A percentile compares a stretch with the other conserved stretches of the same genome.
phyloP scores from a whole-genome alignment of 139 green algal genomes.

The Chlamydomonas urium region DNA sequence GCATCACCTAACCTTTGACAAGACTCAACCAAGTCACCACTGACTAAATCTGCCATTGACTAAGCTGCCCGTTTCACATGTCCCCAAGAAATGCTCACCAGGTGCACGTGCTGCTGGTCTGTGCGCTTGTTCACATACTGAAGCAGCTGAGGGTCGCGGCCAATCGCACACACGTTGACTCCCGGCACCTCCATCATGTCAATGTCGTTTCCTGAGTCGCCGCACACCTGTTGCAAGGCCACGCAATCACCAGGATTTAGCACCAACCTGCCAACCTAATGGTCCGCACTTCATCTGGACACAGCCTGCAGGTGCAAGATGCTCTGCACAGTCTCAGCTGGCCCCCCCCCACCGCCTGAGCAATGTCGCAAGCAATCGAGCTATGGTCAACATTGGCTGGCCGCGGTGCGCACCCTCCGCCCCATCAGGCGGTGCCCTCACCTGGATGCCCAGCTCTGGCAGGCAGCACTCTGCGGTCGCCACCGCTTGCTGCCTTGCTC shows the following conservation, averaged over 20 bases:
- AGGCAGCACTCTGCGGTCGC: too few species aligned
- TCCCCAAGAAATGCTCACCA: not conserved
- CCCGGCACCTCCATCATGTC: slow-evolving; percentile 79
- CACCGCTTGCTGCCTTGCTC: not conserved
- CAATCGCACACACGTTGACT: slow-evolving; percentile 79
- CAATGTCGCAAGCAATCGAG: too few species aligned
- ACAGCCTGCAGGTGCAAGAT: too few species aligned
- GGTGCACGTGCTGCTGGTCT: not conserved
- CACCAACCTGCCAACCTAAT: not conserved
- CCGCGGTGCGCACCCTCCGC: not conserved
- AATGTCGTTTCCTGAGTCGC: slow-evolving; percentile 90
- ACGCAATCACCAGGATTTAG: slow-evolving; percentile 5
- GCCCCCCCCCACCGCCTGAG: too few species aligned
- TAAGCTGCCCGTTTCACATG: not conserved
- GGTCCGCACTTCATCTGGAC: too few species aligned
- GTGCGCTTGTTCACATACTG: slow-evolving; percentile 52
- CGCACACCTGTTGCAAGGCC: slow-evolving; percentile 68
- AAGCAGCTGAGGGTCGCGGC: slow-evolving; percentile 81
- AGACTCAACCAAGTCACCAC: not conserved
- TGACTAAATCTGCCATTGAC: not conserved
- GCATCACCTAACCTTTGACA: not conserved
- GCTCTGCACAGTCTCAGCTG: too few species aligned
- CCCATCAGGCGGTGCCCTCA: slow-evolving; percentile 1
- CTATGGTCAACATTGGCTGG: too few species aligned
- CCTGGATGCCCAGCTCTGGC: slow-evolving; percentile 30